Conservation (phyloP, 495 filamentous ascomycete species). For the Xylaria flabelliformis region DNA sequence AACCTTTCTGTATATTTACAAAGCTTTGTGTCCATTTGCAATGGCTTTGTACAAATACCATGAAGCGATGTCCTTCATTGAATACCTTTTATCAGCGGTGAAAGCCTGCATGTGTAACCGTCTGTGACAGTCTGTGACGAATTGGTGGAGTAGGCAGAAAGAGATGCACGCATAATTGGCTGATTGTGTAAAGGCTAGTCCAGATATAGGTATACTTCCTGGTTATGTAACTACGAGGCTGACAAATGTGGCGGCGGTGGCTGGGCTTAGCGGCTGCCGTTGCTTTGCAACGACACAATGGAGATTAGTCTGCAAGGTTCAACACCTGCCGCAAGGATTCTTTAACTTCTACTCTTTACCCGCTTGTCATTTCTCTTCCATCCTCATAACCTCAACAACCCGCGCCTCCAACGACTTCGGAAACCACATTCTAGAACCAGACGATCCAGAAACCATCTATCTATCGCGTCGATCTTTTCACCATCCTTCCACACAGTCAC, state of each 20-base stretch:
- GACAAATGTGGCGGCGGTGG: conserved; percentile 29
- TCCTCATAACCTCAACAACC: conserved; percentile 7
- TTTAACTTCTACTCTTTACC: conserved; percentile 23
- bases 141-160: background rate
- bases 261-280: conserved; percentile 1
- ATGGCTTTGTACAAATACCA: background rate
- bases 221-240: conserved; percentile 23
- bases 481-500: conserved; percentile 5
- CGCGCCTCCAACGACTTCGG: background rate
- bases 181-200: background rate
- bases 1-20: background rate
- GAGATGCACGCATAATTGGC: background rate
- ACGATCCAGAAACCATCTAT: background rate
- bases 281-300: conserved; percentile 11
- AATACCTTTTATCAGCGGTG: background rate
- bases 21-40: background rate
- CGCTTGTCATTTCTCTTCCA: conserved; percentile 17
- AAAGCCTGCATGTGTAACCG: background rate
- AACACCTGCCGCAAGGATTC: conserved; percentile 26
- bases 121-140: too few relatives aligned
- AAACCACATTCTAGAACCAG: background rate
- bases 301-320: conserved; percentile 14
- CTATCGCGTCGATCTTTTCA: conserved; percentile 10
- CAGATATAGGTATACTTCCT: background rate
- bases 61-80: background rate